A percentile compares a stretch with the other conserved stretches of the same genome.
These are phyloP conservation scores for Yarrowia deformans DNA, from an alignment of 805 yeast genomes.

Conservation along the genomic window DNA sequence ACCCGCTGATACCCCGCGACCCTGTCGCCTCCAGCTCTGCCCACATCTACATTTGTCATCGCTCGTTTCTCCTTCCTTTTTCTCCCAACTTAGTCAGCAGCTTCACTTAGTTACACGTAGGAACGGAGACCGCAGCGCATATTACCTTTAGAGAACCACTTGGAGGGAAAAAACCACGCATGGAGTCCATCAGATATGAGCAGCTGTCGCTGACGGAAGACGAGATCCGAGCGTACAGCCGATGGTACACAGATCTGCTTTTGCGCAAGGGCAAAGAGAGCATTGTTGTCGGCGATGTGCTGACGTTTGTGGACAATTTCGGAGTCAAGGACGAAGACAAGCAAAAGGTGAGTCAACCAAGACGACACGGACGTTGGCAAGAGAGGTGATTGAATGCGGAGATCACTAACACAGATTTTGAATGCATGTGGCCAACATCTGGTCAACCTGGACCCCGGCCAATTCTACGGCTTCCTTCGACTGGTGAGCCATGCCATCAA, in stretches of 20 bases:
- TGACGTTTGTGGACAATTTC: conserved; percentile 79
- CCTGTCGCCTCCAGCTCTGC: background rate
- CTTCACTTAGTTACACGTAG: background rate
- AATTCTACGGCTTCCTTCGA: conserved; percentile 86
- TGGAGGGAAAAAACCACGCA: conserved; percentile 36
- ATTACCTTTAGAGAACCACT: conserved; percentile 21
- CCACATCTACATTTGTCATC: background rate
- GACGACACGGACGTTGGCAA: background rate
- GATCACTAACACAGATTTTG: conserved; percentile 43
- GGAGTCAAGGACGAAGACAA: conserved; percentile 62
- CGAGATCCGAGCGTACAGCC: conserved; percentile 82
- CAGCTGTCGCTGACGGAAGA: conserved; percentile 56
- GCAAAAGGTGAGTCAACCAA: conserved; percentile 53
- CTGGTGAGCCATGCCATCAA: conserved; percentile 73
- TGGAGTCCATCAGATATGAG: conserved; percentile 40
- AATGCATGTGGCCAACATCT: conserved; percentile 49
- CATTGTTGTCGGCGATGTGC: conserved; percentile 77
- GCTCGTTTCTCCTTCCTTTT: background rate
- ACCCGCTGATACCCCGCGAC: background rate
- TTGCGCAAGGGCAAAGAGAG: conserved; percentile 69
- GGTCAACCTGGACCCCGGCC: conserved; percentile 78
- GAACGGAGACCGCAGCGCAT: background rate
- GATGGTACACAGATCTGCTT: conserved; percentile 91
- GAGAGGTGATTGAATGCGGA: too few species aligned
- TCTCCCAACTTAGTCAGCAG: conserved; percentile 38